Evolutionary conservation across 306 rosid genomes (phyloP), one percentile per base, ranked within the genome.

Genomic region (Fagus crenata): DNA sequence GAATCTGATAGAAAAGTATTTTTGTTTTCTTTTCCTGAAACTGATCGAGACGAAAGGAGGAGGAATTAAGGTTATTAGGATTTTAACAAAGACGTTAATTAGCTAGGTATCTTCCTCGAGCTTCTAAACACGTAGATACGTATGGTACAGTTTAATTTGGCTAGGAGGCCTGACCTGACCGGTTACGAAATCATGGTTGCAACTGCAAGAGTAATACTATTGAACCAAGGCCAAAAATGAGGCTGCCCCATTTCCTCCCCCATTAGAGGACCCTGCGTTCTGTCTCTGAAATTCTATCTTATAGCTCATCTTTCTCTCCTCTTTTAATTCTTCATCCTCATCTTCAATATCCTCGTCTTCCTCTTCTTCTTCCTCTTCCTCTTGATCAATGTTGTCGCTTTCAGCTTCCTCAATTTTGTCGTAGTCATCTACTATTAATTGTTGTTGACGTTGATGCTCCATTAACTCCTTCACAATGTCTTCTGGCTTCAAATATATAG

Each of bases 391-490:
- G 55, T 73, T 28, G 53, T 75, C 76, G 69, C 78, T 75, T 5
- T 72, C 81, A 0, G 60, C 80, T 76, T 74, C 84, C 81, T 80
- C 87, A 32, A 73, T 59, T 64, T 73, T 73, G 39, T 60, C 79
- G 53, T 68, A 84, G 22, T 77, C 84, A 31, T 84, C 75, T 33
- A 77, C 81, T 18, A 28, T 17, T 67, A 80, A 63, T 35, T 68
- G 79, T 41, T 63, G 80, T n/a, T 35, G 60, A 39, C 58, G 43
- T 11, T 72, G 71, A 11, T 74, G 54, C 17, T 79, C 81, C 85
- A 83, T 82, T 86, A 86, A 80, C 86, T 83, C 82, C 81, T 77
- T 83, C 83, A 86, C 81, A 74, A 80, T 82, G 89, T 83, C 89
- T 86, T 86, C 89, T 86, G 89, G 89, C 89, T 86, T 86, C 89